Base-by-base conservation (phyloP, 2,329 filamentous ascomycete species). In the Verticillium nonalfalfae region DNA sequence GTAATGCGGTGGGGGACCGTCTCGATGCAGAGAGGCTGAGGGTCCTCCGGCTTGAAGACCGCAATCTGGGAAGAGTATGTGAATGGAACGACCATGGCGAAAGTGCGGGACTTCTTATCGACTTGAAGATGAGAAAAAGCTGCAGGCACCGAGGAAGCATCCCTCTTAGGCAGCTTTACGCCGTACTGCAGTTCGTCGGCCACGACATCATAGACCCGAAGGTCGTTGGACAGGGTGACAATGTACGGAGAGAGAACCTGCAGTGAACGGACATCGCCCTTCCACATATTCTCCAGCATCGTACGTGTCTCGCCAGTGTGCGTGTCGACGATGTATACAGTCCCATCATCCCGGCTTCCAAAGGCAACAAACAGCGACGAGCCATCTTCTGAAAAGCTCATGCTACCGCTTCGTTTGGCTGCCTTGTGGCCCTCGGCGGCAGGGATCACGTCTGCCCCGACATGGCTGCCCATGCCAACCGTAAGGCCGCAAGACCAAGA, bases 191-290 rank as follows among this genome's bases (percentile, higher is more conserved):
- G 80, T 67, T 88, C 83, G 68, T 96, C 90, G 58, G 87, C 81
- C 7, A 98, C 90, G 11, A 96, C 83, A 72, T 99, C 90, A 80
- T 92, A 97, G 39, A 97, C 88, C 50, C 86, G 81, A 9, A 97
- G 80, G 34, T 86, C 83, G 54, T 89, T 82, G 0, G 91, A 91
- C 1, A 97, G 78, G 56, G 90, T 83, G 61, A 98, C 80, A 18
- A 99, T 77, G 69, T 89, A 88, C 31, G 88, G 87, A 2, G 87
- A 88, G 2, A 95, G 75, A 59, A 96, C 88, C 5, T 82, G 85
- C 35, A 96, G 75, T n/a, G 84, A 85, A 61, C 86, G 83, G 7
- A 93, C 79, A 18, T 83, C 80, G 6, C 86, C 85, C 59, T 81
- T 81, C 75, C 89, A 88, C 54, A 94, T 76, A 2, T 87, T 87